Percentiles rank a stretch among this genome's conserved stretches.
Evolutionary conservation across 495 filamentous ascomycete species (phyloP).

Genomic region (Aspergillus cristatus): DNA sequence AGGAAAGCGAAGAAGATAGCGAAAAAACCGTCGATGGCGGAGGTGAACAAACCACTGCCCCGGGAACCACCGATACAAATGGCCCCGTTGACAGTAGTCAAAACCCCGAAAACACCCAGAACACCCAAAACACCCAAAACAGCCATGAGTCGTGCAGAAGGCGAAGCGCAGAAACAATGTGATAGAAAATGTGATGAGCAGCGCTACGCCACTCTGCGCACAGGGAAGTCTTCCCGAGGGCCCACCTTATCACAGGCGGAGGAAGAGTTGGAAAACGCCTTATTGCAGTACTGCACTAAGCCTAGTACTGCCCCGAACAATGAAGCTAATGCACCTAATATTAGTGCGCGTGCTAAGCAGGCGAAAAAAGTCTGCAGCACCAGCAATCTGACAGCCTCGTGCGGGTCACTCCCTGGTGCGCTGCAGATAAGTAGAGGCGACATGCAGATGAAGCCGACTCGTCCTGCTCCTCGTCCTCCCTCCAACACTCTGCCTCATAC

Average conservation of each 20-base stretch:
- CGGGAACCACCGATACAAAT: slow-evolving; percentile 28
- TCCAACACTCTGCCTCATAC: too few species aligned
- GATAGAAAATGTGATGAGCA: too few species aligned
- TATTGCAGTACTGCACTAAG: slow-evolving; percentile 7
- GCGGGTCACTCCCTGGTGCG: too few species aligned
- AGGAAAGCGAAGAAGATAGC: background rate
- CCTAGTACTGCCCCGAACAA: too few species aligned
- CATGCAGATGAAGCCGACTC: slow-evolving; percentile 28
- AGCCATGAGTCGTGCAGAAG: too few species aligned
- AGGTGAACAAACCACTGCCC: slow-evolving; percentile 40
- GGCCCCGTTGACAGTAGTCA: slow-evolving; percentile 22
- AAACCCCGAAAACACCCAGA: slow-evolving; percentile 1
- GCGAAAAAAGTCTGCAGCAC: too few species aligned
- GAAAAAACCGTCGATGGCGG: slow-evolving; percentile 13
- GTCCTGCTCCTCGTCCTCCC: slow-evolving; percentile 29
- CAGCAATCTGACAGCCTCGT: too few species aligned
- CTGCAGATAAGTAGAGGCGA: slow-evolving; percentile 31
- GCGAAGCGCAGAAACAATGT: too few species aligned
- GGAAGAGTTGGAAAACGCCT: slow-evolving; percentile 12
- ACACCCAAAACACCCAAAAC: too few species aligned
- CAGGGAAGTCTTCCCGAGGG: background rate
- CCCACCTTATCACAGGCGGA: background rate
- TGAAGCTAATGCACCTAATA: too few species aligned
- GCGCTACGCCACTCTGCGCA: too few species aligned
- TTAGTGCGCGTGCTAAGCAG: too few species aligned